Base-by-base conservation (phyloP, 164 flowering plant species). In the Brasenia schreberi region DNA sequence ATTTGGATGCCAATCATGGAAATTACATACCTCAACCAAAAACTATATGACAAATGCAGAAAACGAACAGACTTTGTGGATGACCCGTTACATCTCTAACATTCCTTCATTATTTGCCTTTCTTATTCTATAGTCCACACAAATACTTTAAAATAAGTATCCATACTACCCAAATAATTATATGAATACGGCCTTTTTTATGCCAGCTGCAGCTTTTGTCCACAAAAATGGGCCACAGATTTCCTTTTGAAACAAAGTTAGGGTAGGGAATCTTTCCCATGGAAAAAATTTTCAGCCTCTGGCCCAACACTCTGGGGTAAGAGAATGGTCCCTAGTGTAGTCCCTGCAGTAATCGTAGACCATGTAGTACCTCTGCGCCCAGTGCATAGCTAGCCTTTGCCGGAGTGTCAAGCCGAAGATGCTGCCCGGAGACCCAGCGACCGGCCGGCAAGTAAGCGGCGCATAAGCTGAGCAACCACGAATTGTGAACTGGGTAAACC, bases 291-390 rank as follows among this genome's bases (percentile, higher is more conserved):
- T 16, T 45, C 61, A 7, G 18, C 10, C 5, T 64, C 62, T 68
- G 23, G 66, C 19, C 69, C 78, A 80, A 69, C 99, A 94, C 72
- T 94, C 99, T 4, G 97, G 97, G 27, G 96, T 91, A 7, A 73
- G 71, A 12, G 92, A 84, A 74, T 83, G 97, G 81, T 91, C 97
- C 65, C 96, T 83, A 61, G 76, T 88, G 14, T 66, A 42, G 73
- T 94, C 99, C 72, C 52, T 70, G 86, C 99, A 94, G 59, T 94
- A 94, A 76, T 94, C 71, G 75, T 94, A 94, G 2, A 84, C 87
- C 93, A 85, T 23, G 72, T 81, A 80, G 73, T 77, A 77, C 11
- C 76, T 73, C 43, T 86, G 97, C 43, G 82, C 90, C 92, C 95
- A 94, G 17, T 62, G 68, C 97, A 94, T 84, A 42, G 92, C 86